Evolutionary conservation across 108 stramenopile genomes (phyloP).

Genomic region (Licmophora abbreviata): DNA sequence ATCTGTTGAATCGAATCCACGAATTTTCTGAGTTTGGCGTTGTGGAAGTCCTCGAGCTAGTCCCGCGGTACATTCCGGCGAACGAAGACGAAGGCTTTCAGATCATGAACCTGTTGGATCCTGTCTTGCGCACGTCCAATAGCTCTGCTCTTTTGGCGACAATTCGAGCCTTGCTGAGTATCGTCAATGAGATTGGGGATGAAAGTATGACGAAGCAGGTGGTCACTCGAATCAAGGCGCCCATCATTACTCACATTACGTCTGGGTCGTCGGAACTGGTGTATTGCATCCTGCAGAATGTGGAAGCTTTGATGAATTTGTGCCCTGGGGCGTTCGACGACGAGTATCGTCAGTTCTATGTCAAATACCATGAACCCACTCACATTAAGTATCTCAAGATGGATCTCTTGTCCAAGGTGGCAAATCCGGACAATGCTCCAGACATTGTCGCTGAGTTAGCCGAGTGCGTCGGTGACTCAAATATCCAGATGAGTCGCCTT

Average conservation of each 20-base stretch:
- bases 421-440: slow-evolving; percentile 81
- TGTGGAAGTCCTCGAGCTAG: slow-evolving; percentile 86
- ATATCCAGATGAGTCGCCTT: slow-evolving; percentile 69
- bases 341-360: slow-evolving; percentile 97
- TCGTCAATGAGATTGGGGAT: slow-evolving; percentile 78
- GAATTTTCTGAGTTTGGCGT: slow-evolving; percentile 98
- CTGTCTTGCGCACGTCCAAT: slow-evolving; percentile 89
- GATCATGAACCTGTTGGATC: slow-evolving; percentile 99
- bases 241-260: slow-evolving; percentile 90
- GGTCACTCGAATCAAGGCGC: slow-evolving; percentile 86
- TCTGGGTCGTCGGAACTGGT: slow-evolving; percentile 81
- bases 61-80: slow-evolving; percentile 89
- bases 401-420: slow-evolving; percentile 78
- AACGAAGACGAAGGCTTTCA: slow-evolving; percentile 91
- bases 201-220: slow-evolving; percentile 79
- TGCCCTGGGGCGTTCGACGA: slow-evolving; percentile 94
- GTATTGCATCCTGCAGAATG: slow-evolving; percentile 90
- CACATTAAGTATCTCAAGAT: slow-evolving; percentile 94
- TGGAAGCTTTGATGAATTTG: slow-evolving; percentile 82
- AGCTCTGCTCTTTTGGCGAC: slow-evolving; percentile 93
- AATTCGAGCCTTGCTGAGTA: slow-evolving; percentile 87
- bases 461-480: slow-evolving; percentile 84
- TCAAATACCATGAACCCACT: slow-evolving; percentile 90
- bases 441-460: slow-evolving; percentile 94
- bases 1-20: slow-evolving; percentile 92